A percentile compares a stretch with the other conserved stretches of the same genome.
Conservation (phyloP, 768 basidiomycete species). For the Xerocomus brunneocitrinus region DNA sequence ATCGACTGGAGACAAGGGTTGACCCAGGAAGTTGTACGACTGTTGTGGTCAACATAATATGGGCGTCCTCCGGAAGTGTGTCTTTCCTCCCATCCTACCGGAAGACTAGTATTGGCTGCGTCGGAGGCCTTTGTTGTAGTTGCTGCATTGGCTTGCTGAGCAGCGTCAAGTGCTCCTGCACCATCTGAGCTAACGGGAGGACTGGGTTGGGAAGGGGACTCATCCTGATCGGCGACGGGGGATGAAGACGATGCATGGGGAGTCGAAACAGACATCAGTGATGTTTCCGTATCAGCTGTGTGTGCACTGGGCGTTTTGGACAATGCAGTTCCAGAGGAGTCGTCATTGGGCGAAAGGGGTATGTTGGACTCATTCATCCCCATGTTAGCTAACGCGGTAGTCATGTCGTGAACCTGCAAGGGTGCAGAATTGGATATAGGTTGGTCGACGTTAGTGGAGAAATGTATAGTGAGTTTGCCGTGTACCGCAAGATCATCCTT, state of each 20-base stretch:
- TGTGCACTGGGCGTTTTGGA: slow-evolving; percentile 59
- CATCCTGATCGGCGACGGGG: slow-evolving; percentile 28
- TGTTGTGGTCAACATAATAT: slow-evolving; percentile 99
- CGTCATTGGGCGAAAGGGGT: slow-evolving; percentile 49
- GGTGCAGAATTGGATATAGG: slow-evolving; percentile 84
- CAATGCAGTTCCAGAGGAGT: slow-evolving; percentile 36
- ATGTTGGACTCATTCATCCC: slow-evolving; percentile 54
- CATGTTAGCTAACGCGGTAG: slow-evolving; percentile 56
- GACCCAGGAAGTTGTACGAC: slow-evolving; percentile 98
- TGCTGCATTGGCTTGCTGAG: slow-evolving; percentile 19
- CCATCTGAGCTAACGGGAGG: slow-evolving; percentile 36
- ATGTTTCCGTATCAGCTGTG: slow-evolving; percentile 39
- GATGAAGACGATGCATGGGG: slow-evolving; percentile 26
- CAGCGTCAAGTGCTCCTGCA: slow-evolving; percentile 10
- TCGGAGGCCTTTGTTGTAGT: slow-evolving; percentile 35
- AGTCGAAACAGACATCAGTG: slow-evolving; percentile 38
- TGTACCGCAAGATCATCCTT: slow-evolving; percentile 97
- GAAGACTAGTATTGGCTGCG: slow-evolving; percentile 45
- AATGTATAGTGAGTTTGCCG: slow-evolving; percentile 93
- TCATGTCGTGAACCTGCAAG: slow-evolving; percentile 58
- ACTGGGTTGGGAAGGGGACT: slow-evolving; percentile 20
- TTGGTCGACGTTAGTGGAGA: slow-evolving; percentile 84
- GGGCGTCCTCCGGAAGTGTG: slow-evolving; percentile 99
- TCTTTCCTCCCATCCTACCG: slow-evolving; percentile 98
- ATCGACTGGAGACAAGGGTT: slow-evolving; percentile 96